Evolutionary conservation across 2,329 filamentous ascomycete species (phyloP), one percentile per base, ranked within the genome.

Genomic region (Massarina eburnea): DNA sequence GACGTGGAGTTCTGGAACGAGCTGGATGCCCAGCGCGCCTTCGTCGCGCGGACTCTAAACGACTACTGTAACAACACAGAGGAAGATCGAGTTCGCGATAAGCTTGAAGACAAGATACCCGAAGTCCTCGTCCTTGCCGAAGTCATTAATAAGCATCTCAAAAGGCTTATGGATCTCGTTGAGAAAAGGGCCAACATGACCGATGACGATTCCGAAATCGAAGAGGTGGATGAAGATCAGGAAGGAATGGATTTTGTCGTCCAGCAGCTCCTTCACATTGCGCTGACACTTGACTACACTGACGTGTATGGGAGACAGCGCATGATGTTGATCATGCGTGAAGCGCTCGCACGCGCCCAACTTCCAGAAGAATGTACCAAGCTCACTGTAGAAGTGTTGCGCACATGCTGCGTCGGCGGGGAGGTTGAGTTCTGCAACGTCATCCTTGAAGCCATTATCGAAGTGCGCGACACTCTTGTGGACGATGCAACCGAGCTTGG

Each of bases 241-340:
- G 89, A 95, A 60, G 88, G 95, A 55, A 87, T 87, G 58, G 92
- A 97, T 69, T 99, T 99, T 59, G 88, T 96, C 51, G 88, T 96
- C 30, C 91, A 97, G 67, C 95, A 99, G 66, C 78, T 99, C 46
- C 83, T 99, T 27, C 88, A 96, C 59, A 95, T 99, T 63, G 88
- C 90, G 4, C 79, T 91, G 48, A 95, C 89, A 1, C 81, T 97
- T 40, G 94, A 99, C 71, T 99, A 97, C 71, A 91, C 89, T n/a
- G 94, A 99, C 64, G 94, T 97, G 70, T 89, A 96, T 52, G 94
- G 94, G 39, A 83, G 94, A 54, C 81, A 92, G 47, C 95, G 96
- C 74, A 97, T 99, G 91, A 96, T 95, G 67, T 84, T 89, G 15
- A 80, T 97, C 26, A 81, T 97, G 48, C 83, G 94, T 44, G 89